phyloP scores from a whole-genome alignment of 169 alveolate species.

The Plasmodium billcollinsi region DNA sequence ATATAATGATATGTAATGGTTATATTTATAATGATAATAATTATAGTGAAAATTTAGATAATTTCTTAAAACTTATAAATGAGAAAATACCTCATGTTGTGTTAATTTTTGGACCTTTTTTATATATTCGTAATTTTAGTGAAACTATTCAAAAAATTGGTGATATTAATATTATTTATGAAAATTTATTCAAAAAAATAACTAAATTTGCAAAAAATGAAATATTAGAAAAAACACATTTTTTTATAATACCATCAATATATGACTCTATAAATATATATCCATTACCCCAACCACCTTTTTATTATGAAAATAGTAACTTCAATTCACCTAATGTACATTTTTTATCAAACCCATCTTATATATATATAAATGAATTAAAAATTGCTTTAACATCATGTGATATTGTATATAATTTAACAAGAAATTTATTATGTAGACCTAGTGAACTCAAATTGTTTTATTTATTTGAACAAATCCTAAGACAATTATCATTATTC shows the following conservation, averaged over 20 bases:
- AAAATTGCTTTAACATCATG: conserved; percentile 77
- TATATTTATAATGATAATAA: conserved; percentile 65
- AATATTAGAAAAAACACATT: conserved; percentile 72
- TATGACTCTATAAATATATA: conserved; percentile 73
- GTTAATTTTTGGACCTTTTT: conserved; percentile 77
- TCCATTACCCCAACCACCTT: conserved; percentile 77
- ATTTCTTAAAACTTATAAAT: conserved; percentile 64
- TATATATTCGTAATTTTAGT: conserved; percentile 75
- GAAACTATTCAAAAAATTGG: conserved; percentile 78
- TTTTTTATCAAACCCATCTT: conserved; percentile 66
- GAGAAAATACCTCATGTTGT: conserved; percentile 76
- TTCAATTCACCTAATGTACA: conserved; percentile 52
- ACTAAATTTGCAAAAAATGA: conserved; percentile 75
- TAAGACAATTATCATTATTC: conserved; percentile 71
- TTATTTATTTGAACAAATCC: conserved; percentile 68
- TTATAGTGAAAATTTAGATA: conserved; percentile 57
- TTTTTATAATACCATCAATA: conserved; percentile 69
- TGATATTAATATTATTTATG: conserved; percentile 70
- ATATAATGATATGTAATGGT: conserved; percentile 75
- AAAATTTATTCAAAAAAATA: conserved; percentile 64
- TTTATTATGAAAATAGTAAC: conserved; percentile 57
- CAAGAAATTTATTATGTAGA: conserved; percentile 57
- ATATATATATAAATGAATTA: conserved; percentile 72
- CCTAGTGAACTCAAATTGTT: conserved; percentile 66
- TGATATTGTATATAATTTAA: conserved; percentile 60